Conservation (phyloP, 108 stramenopile species). For the Pseudonitzschia multistriata region DNA sequence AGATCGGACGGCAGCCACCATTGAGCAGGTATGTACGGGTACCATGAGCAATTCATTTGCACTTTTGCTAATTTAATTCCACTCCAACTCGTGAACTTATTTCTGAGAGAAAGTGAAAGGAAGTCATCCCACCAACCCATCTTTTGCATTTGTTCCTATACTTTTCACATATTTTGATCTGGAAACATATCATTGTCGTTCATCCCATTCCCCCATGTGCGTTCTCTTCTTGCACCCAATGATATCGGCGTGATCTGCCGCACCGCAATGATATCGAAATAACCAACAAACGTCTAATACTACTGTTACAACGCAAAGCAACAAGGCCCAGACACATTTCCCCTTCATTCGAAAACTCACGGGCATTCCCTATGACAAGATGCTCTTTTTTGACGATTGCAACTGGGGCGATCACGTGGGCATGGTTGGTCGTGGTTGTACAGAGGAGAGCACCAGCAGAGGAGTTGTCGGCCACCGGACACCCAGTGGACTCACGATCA, state of each 20-base stretch:
- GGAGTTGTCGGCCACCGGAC: slow-evolving; percentile 64
- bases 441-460: slow-evolving; percentile 42
- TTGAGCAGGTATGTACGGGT: slow-evolving; percentile 32
- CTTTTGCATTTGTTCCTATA: too few species aligned
- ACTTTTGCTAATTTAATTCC: neutral
- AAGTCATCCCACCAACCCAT: too few species aligned
- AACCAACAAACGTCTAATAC: too few species aligned
- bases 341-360: slow-evolving; percentile 75
- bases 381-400: slow-evolving; percentile 97
- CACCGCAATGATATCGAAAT: too few species aligned
- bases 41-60: too few species aligned
- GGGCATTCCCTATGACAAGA: slow-evolving; percentile 81
- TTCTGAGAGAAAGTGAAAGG: too few species aligned
- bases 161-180: too few species aligned
- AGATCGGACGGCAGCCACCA: slow-evolving; percentile 83
- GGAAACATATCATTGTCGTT: too few species aligned
- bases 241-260: too few species aligned
- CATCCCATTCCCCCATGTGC: too few species aligned
- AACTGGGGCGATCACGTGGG: slow-evolving; percentile 88
- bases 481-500: slow-evolving; percentile 54
- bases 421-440: slow-evolving; percentile 71
- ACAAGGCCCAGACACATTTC: slow-evolving; percentile 87
- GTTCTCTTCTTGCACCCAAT: too few species aligned
- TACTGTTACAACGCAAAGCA: slow-evolving; percentile 18
- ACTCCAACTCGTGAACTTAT: too few species aligned